Base-by-base conservation (phyloP, 441 rosid genomes). In the Theobroma grandiflorum region DNA sequence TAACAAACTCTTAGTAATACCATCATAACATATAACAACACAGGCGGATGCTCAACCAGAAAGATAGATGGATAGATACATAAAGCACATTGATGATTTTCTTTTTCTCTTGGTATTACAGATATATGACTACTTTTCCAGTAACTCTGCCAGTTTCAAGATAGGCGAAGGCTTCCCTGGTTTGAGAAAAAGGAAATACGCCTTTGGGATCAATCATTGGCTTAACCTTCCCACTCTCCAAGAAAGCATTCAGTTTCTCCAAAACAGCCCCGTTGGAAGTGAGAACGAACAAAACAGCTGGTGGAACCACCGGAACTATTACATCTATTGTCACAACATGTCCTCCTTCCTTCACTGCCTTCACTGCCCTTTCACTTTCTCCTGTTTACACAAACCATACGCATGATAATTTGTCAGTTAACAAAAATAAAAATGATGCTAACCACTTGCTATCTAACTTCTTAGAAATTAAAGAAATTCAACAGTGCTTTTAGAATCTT, bases 151-250 rank as follows among this genome's bases (percentile, higher is more conserved):
- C 90, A 9, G 97, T 89, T 87, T 95, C 95, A n/a, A 95, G 61
- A 84, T 92, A 92, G 0, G 95, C 85, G 77, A 95, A 94, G 58
- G 97, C 98, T 68, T 92, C 93, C 0, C 72, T 79, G 6, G 87
- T 90, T 16, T 78, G 84, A 4, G 89, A 79, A 72, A 95, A 95
- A 0, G 92, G 87, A 82, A 92, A 95, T 0, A 91, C 89, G 33
- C 97, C 96, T 78, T 90, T 95, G 0, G 97, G 94, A 74, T 95
- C 97, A 20, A 94, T 84, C 62, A 95, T 73, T 3, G 99, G 91
- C 89, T 94, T 94, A 79, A 94, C 88, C 82, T 94, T 88, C 57
- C 96, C 96, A 72, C 91, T 91, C 85, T 95, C 98, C 22, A 94
- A 75, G 75, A 86, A 93, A 2, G 97, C 90, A 31, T 94, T 93